These are phyloP conservation scores for Yamadazyma spencermartinsiae DNA, from an alignment of 1,139 yeast species.

Conservation along the genomic window DNA sequence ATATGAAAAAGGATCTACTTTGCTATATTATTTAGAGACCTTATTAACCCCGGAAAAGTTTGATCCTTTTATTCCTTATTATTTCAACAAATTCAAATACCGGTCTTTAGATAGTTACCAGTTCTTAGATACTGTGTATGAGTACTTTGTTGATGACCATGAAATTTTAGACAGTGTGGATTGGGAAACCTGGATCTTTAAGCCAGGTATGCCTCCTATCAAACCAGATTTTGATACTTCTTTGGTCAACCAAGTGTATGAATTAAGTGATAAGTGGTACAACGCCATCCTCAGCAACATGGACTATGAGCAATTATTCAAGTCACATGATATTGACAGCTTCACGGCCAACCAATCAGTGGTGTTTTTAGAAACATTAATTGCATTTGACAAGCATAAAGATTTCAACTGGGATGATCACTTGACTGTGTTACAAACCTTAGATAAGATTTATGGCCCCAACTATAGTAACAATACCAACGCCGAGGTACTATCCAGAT, in stretches of 20 bases:
- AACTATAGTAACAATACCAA: constrained; percentile 55
- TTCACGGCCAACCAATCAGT: constrained; percentile 78
- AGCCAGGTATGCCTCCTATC: constrained; percentile 81
- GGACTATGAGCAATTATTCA: constrained; percentile 18
- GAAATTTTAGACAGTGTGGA: constrained; percentile 63
- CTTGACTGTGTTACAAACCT: constrained; percentile 34
- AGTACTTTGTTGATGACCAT: constrained; percentile 51
- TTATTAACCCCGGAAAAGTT: constrained; percentile 58
- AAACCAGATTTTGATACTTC: constrained; percentile 78
- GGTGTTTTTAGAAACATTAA: constrained; percentile 71
- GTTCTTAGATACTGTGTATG: constrained; percentile 75
- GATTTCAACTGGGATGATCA: constrained; percentile 41
- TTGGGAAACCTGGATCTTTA: constrained; percentile 82
- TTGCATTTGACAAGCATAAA: constrained; percentile 31
- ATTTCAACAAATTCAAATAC: constrained; percentile 69
- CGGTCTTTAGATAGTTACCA: constrained; percentile 78
- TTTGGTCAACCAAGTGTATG: constrained; percentile 70
- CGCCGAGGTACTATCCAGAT: constrained; percentile 80
- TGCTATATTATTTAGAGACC: constrained; percentile 68
- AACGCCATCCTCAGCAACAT: constrained; percentile 23
- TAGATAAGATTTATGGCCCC: constrained; percentile 45
- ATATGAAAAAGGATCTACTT: constrained; percentile 85
- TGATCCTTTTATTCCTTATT: constrained; percentile 77
- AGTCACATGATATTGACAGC: constrained; percentile 43
- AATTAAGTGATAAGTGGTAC: constrained; percentile 68